Percentiles rank a stretch among this genome's conserved stretches.
Evolutionary conservation across 768 basidiomycete species (phyloP).

Genomic region (Kwoniella bestiolae): DNA sequence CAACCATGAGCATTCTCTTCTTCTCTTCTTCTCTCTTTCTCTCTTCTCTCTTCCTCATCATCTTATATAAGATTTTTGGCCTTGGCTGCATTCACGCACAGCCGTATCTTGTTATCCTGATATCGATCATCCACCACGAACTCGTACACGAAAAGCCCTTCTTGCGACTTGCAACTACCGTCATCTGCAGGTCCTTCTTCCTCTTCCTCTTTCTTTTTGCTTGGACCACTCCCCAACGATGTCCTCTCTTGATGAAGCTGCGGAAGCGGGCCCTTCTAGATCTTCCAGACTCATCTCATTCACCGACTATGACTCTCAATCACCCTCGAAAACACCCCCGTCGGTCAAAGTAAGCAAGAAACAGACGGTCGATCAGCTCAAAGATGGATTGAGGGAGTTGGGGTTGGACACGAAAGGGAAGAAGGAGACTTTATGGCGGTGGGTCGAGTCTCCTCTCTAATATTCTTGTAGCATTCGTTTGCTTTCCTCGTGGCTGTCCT

Average conservation of each 20-base stretch:
- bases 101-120: no score
- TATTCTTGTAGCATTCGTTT: no score
- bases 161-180: no score
- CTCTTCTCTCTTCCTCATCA: constrained; percentile 5
- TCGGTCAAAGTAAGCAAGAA: constrained; percentile 39
- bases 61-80: no score
- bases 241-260: no score
- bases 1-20: background rate
- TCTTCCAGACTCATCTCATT: constrained; percentile 5
- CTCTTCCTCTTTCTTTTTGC: background rate
- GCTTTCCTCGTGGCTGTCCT: background rate
- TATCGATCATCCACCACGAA: background rate
- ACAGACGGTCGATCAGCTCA: constrained; percentile 52
- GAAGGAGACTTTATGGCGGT: constrained; percentile 58
- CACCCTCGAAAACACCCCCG: background rate
- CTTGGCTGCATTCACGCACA: no score
- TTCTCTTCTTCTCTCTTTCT: background rate
- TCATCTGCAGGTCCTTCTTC: no score
- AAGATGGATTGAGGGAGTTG: constrained; percentile 46
- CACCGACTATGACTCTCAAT: background rate
- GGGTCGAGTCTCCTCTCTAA: constrained; percentile 15
- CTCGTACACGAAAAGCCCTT: no score
- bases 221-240: no score
- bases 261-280: background rate
- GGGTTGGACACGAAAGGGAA: constrained; percentile 57